Evolutionary conservation across 345 rosid genomes (phyloP).

Genomic region (Hevea brasiliensis): DNA sequence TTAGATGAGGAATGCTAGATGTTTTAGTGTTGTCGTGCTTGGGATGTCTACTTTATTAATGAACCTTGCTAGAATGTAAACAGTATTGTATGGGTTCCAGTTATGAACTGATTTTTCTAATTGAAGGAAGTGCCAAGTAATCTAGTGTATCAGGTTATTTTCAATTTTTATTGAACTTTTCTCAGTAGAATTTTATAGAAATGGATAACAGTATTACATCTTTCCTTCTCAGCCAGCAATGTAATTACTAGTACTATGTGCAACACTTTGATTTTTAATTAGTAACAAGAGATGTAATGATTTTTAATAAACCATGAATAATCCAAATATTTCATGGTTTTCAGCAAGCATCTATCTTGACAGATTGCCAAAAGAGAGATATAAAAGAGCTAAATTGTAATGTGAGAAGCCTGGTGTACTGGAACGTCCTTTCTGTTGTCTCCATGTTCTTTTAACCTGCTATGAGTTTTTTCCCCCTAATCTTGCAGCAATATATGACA

Average conservation of each 20-base stretch:
- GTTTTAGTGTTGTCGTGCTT: not conserved
- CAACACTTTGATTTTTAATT: not conserved
- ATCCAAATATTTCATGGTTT: not conserved
- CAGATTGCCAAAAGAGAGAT: not conserved
- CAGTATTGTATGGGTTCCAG: not conserved
- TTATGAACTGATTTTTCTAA: not conserved
- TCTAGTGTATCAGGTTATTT: not conserved
- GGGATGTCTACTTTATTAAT: not conserved
- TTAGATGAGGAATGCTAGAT: not conserved
- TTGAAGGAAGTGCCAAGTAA: not conserved
- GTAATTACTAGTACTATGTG: not conserved
- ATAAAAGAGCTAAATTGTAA: not conserved
- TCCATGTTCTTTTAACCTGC: not conserved
- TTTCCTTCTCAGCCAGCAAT: not conserved
- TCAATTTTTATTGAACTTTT: not conserved
- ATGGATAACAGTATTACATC: not conserved
- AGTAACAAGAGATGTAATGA: not conserved
- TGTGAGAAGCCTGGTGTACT: not conserved
- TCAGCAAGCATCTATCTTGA: not conserved
- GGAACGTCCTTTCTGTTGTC: not conserved
- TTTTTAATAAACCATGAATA: not conserved
- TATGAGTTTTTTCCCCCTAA: conserved; percentile 5
- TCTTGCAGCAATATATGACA: conserved; percentile 31
- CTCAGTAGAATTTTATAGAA: too few species aligned
- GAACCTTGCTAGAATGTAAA: not conserved